Evolutionary conservation across 805 yeast genomes (phyloP), one percentile per base, ranked within the genome.

Genomic region (Sugiyamaella smithiae): DNA sequence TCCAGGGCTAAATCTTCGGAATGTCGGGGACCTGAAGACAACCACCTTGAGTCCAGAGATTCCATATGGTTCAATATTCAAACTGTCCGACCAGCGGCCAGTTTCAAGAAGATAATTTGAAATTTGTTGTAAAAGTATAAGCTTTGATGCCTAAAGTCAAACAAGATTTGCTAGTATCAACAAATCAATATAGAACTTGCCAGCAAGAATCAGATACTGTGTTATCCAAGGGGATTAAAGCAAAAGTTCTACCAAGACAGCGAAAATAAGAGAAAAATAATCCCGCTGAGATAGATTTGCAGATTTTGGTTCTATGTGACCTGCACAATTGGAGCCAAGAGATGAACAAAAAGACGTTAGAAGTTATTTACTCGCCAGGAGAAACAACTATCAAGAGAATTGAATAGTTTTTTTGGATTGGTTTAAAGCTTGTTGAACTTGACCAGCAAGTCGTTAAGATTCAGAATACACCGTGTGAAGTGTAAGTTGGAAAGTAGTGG

Each of bases 401-500:
- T 20, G 28, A 24, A 40, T 17, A 25, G 25, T n/a, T 26, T n/a
- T 31, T 31, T 29, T 26, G 20, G 12, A 47, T 55, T 53, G 40
- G 35, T n/a, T 45, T 36, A 36, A 37, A 46, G 29, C 25, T 16
- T 22, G 20, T 26, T 48, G 40, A 33, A 36, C 58, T 55, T 53
- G 58, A 46, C 58, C 58, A 51, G 58, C 58, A 55, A 55, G 58
- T 43, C 16, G 24, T 14, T 19, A 22, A 19, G 17, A 12, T 33
- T 20, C 22, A 23, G 28, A 19, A 25, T 29, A 29, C 32, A 28
- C 43, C 14, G 17, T 20, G 41, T 8, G 17, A 40, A 40, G 43
- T 40, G 43, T 26, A 24, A 33, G 41, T 32, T 20, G 43, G 35
- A 16, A 36, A 40, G 11, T 35, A 32, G 29, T 38, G 35, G 37